Base-by-base conservation (phyloP, 1,139 yeast species). In the Kazachstania sp. region DNA sequence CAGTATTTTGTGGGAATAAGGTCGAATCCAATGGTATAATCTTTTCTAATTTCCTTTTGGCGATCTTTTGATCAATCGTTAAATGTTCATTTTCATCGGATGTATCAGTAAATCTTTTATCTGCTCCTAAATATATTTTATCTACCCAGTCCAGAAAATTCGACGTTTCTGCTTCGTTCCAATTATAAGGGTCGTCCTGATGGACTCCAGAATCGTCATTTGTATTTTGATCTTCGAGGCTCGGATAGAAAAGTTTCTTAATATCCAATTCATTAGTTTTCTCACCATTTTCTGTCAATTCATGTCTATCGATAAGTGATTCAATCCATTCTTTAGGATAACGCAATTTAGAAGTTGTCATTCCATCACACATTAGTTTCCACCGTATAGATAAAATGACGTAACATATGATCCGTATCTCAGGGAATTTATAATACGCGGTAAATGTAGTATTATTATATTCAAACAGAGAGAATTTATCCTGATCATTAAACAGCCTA, bases 71-170 rank as follows among this genome's bases (percentile, higher is more conserved):
- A 50, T 64, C 67, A 37, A 63, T 54, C 9, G 54, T 51, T 20
- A 53, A 39, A 23, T 39, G 46, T 12, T 37, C 39, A 34, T 51
- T 51, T 19, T 35, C 35, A 4, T 46, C 52, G n/a, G 41, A 37
- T n/a, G 47, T 36, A 18, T n/a, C 41, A 44, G 36, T 18, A 15
- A 15, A 32, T 26, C 47, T 55, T 16, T 39, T 19, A 29, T 18
- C 16, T 12, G 46, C 40, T 1, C 58, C 55, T 26, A 61, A 47
- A 39, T 59, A 57, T 12, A 48, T 44, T 8, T 50, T 38, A 36
- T 64, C 60, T 9, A 61, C 42, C 66, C 66, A 63, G 38, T 56
- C 51, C 30, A 64, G 50, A 49, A 59, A 64, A 18, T 52, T 48
- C 2, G 49, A 34, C 3, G 59, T 57, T 20, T 57, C 49, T 8